These are phyloP conservation scores for Alternaria triticimaculans DNA, from an alignment of 2,329 filamentous ascomycete genomes.

Conservation along the genomic window DNA sequence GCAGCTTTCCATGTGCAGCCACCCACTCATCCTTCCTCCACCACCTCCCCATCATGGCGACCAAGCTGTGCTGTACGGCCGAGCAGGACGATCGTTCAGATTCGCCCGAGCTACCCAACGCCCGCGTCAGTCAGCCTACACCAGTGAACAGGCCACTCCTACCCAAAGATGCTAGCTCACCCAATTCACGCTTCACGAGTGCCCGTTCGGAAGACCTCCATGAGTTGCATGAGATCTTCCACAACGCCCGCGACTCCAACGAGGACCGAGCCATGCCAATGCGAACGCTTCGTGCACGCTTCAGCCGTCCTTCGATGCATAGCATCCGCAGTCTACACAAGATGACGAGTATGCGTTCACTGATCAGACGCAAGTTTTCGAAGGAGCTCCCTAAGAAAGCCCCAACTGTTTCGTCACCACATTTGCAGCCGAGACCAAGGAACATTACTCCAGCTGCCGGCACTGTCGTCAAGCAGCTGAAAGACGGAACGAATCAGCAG, in stretches of 20 bases:
- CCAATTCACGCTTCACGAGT: conserved; percentile 39
- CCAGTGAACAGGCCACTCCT: conserved; percentile 37
- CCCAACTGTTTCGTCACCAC: background rate
- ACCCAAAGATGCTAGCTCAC: conserved; percentile 22
- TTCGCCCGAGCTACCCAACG: conserved; percentile 45
- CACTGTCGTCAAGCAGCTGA: conserved; percentile 35
- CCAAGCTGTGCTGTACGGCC: conserved; percentile 43
- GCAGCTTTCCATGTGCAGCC: background rate
- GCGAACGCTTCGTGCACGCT: conserved; percentile 25
- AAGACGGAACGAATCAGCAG: conserved; percentile 27
- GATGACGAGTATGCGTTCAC: conserved; percentile 44
- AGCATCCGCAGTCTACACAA: conserved; percentile 44
- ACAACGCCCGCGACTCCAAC: conserved; percentile 29
- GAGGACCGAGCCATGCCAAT: conserved; percentile 17
- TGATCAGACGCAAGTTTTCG: conserved; percentile 43
- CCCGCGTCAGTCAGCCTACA: conserved; percentile 34
- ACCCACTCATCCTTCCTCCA: background rate
- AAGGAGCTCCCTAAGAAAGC: conserved; percentile 31
- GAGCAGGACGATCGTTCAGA: conserved; percentile 35
- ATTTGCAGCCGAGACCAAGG: conserved; percentile 13
- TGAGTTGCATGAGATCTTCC: conserved; percentile 45
- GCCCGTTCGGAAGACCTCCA: conserved; percentile 39
- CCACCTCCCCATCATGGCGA: conserved; percentile 30
- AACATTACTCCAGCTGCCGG: conserved; percentile 10
- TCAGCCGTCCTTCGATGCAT: conserved; percentile 36